These are phyloP conservation scores for Scenedesmus sp. DNA, from an alignment of 163 green algal genomes.

Conservation along the genomic window DNA sequence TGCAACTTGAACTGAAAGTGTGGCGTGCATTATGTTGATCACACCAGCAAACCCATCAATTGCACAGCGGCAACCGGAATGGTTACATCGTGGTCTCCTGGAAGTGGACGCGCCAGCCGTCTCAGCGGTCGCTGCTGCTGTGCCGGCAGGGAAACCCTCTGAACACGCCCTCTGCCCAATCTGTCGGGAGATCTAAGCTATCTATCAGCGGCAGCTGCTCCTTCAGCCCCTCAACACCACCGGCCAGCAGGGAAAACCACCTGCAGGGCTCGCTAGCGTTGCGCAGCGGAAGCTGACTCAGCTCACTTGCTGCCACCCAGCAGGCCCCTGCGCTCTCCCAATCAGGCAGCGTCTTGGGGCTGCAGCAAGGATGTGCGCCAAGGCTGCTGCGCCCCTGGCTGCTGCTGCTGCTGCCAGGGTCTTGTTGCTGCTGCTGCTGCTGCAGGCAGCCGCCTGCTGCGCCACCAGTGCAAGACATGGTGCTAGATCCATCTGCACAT, in stretches of 20 bases:
- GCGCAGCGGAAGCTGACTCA: conserved; percentile 23
- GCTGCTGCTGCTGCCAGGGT: neutral
- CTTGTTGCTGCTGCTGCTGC: neutral
- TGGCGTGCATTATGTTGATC: too few species aligned
- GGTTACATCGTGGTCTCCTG: too few species aligned
- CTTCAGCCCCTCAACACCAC: conserved; percentile 12
- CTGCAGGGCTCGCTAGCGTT: conserved; percentile 19
- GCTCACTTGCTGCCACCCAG: conserved; percentile 30
- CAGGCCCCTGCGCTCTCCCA: conserved; percentile 42
- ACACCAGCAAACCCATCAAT: too few species aligned
- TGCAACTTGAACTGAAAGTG: too few species aligned
- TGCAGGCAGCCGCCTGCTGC: neutral
- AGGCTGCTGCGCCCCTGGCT: neutral
- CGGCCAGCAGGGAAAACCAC: conserved; percentile 30
- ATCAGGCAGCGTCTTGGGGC: conserved; percentile 48
- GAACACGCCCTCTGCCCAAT: conserved; percentile 31
- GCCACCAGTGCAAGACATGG: neutral
- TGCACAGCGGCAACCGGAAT: too few species aligned
- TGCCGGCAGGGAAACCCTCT: conserved; percentile 2
- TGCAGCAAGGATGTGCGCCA: neutral
- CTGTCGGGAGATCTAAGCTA: neutral
- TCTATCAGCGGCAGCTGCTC: conserved; percentile 2
- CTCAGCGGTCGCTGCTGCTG: neutral
- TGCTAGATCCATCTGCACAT: neutral
- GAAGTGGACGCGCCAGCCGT: too few species aligned